phyloP scores from a whole-genome alignment of 1,284 basidiomycete genomes.

The Phaffia rhodozyma region DNA sequence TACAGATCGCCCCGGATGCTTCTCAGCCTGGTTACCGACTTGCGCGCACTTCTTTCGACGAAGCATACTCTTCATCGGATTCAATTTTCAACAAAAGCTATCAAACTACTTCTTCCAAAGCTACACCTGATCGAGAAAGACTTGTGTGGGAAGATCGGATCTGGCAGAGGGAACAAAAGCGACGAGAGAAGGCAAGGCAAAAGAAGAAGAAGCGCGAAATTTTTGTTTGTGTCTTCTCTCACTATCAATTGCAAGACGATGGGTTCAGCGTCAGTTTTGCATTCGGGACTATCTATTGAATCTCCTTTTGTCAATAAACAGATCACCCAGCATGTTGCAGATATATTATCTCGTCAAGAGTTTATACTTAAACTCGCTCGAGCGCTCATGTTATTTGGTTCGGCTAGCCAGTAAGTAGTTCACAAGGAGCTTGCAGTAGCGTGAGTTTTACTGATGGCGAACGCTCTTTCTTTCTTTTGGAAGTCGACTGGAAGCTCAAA shows the following conservation, averaged over 20 bases:
- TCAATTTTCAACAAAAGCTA: no score
- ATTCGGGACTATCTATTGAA: no score
- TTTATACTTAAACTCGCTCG: conserved; percentile 81
- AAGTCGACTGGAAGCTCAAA: conserved; percentile 64
- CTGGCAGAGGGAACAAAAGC: conserved; percentile 42
- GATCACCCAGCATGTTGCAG: conserved; percentile 79
- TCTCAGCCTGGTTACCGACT: conserved; percentile 31
- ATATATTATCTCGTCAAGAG: conserved; percentile 73
- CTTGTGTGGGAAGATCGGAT: conserved; percentile 36
- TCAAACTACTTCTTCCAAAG: no score
- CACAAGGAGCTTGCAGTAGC: no score
- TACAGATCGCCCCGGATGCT: conserved; percentile 29
- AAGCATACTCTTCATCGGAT: no score
- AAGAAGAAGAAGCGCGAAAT: conserved; percentile 66
- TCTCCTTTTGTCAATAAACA: no score
- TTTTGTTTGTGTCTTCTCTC: conserved; percentile 31
- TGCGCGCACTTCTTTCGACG: conserved; percentile 22
- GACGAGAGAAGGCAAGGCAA: conserved; percentile 39
- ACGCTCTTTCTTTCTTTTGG: conserved; percentile 77
- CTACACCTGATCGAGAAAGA: no score
- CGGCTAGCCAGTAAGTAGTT: conserved; percentile 1
- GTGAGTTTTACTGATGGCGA: background rate
- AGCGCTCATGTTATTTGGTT: conserved; percentile 67
- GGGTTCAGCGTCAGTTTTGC: no score
- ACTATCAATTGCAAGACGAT: no score